phyloP scores from a whole-genome alignment of 2,329 filamentous ascomycete genomes.

The Ophiostoma sp. region DNA sequence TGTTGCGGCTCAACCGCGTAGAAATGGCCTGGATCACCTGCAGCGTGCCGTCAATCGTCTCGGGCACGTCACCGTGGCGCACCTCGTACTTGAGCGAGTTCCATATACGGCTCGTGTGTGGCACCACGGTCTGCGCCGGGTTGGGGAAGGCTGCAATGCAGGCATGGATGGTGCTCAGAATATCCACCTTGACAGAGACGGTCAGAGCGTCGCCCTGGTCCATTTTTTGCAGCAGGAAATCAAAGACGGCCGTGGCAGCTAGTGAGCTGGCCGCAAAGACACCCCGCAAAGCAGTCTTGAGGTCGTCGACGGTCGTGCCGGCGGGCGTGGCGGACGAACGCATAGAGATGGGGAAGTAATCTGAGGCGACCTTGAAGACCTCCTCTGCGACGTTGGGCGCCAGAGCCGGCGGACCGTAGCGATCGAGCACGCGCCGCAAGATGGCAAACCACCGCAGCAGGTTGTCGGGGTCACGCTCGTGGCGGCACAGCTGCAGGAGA shows the following conservation, averaged over 20 bases:
- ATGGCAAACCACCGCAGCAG: conserved; percentile 59
- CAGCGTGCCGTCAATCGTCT: conserved; percentile 57
- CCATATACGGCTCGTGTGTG: conserved; percentile 56
- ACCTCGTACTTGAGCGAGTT: conserved; percentile 64
- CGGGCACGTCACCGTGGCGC: conserved; percentile 60
- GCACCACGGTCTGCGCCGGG: conserved; percentile 48
- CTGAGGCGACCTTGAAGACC: conserved; percentile 57
- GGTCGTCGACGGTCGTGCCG: conserved; percentile 56
- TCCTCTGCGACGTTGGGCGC: conserved; percentile 50
- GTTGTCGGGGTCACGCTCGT: conserved; percentile 58
- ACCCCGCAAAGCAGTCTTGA: conserved; percentile 54
- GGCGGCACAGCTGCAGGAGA: conserved; percentile 53
- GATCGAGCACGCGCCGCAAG: conserved; percentile 46
- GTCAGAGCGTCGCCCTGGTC: conserved; percentile 61
- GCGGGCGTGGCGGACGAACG: conserved; percentile 51
- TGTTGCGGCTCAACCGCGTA: conserved; percentile 39
- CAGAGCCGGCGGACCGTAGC: conserved; percentile 40
- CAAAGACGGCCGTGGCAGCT: conserved; percentile 49
- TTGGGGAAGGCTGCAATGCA: conserved; percentile 53
- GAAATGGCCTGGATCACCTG: conserved; percentile 55
- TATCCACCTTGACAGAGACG: conserved; percentile 60
- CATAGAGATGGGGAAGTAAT: conserved; percentile 62
- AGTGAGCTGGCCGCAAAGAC: conserved; percentile 56
- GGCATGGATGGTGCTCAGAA: conserved; percentile 56
- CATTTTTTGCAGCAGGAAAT: conserved; percentile 58